phyloP scores from a whole-genome alignment of 2,329 filamentous ascomycete species.

The Trematosphaeria pertusa region DNA sequence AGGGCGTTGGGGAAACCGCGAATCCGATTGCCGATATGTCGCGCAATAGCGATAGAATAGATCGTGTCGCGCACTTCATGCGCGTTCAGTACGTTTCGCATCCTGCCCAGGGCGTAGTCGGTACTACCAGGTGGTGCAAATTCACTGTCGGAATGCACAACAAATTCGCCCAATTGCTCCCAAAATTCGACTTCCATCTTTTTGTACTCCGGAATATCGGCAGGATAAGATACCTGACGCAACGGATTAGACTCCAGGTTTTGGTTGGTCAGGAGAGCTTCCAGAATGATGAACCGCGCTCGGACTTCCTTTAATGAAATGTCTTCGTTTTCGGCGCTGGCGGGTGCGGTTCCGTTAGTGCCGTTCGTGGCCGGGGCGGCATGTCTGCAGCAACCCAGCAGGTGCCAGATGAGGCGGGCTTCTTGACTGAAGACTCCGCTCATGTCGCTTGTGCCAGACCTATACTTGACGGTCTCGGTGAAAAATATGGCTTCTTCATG shows the following conservation, averaged over 20 bases:
- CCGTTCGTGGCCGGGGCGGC: conserved; percentile 44
- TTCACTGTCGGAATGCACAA: conserved; percentile 69
- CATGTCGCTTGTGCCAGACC: conserved; percentile 36
- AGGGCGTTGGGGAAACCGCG: conserved; percentile 54
- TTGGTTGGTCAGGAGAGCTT: conserved; percentile 77
- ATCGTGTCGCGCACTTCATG: conserved; percentile 89
- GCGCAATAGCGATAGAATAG: conserved; percentile 84
- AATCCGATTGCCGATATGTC: conserved; percentile 71
- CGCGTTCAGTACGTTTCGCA: conserved; percentile 76
- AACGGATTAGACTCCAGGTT: conserved; percentile 67
- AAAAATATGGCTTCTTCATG: conserved; percentile 46
- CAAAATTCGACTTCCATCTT: conserved; percentile 77
- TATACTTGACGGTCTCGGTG: conserved; percentile 41
- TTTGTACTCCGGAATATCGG: conserved; percentile 47
- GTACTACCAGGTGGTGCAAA: conserved; percentile 64
- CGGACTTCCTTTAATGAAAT: conserved; percentile 67
- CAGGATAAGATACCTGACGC: conserved; percentile 57
- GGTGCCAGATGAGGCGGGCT: conserved; percentile 66
- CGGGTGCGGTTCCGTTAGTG: conserved; percentile 50
- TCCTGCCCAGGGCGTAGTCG: conserved; percentile 68
- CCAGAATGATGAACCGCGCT: conserved; percentile 76
- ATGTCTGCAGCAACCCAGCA: conserved; percentile 61
- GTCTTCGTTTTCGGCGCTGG: conserved; percentile 58
- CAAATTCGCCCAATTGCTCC: conserved; percentile 76
- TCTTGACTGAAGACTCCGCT: conserved; percentile 60